Evolutionary conservation across 1,284 basidiomycete genomes (phyloP).

Genomic region (Cutaneotrichosporon arboriforme): DNA sequence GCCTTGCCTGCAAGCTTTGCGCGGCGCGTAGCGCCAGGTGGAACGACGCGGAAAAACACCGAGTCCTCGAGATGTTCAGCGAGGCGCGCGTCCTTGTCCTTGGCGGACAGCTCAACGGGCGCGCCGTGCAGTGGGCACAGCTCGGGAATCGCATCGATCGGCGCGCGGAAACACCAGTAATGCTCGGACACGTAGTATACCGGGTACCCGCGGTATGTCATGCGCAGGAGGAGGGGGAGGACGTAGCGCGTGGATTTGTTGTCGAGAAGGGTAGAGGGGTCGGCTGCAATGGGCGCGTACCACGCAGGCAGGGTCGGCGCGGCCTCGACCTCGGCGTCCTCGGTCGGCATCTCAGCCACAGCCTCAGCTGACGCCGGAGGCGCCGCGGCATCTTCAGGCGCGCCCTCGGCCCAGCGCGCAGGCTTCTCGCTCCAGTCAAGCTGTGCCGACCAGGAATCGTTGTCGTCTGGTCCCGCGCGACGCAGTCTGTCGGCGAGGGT

Average conservation of each 20-base stretch:
- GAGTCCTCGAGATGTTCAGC: slow-evolving; percentile 20
- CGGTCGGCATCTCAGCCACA: not conserved
- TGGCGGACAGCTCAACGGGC: slow-evolving; percentile 26
- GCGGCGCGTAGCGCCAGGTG: not conserved
- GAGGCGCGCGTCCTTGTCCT: slow-evolving; percentile 23
- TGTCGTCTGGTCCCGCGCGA: slow-evolving; percentile 54
- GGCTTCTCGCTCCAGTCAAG: slow-evolving; percentile 93
- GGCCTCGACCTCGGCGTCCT: not conserved
- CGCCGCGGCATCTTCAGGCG: slow-evolving; percentile 4
- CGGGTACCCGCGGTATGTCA: slow-evolving; percentile 42
- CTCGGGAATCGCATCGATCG: slow-evolving; percentile 20
- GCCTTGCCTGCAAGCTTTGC: slow-evolving; percentile 10
- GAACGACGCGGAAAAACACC: slow-evolving; percentile 33
- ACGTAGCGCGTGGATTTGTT: slow-evolving; percentile 23
- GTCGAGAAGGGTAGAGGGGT: slow-evolving; percentile 16
- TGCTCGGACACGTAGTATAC: slow-evolving; percentile 40
- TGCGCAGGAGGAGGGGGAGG: slow-evolving; percentile 43
- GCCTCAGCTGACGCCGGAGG: not conserved
- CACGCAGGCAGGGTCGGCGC: slow-evolving; percentile 16
- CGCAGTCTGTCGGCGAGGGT: slow-evolving; percentile 59
- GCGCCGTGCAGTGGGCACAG: slow-evolving; percentile 29
- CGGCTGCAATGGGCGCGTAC: slow-evolving; percentile 18
- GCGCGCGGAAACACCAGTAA: slow-evolving; percentile 47
- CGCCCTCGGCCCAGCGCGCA: slow-evolving; percentile 53
- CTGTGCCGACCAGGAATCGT: slow-evolving; percentile 82